Percentiles rank a stretch among this genome's conserved stretches.
Conservation (phyloP, 306 rosid genomes). For the Pterocarpus santalinus region DNA sequence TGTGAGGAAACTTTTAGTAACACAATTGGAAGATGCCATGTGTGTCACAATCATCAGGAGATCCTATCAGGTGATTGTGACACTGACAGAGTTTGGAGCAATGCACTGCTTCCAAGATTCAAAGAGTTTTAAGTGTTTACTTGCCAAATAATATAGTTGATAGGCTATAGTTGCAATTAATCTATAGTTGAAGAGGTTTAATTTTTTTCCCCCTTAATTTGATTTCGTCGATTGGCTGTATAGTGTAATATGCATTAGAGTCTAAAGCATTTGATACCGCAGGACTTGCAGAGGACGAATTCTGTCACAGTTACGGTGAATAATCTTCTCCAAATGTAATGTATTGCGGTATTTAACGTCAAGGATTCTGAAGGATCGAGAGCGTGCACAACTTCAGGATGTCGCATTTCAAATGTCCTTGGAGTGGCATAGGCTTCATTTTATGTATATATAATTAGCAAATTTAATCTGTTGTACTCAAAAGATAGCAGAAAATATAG, state of each 20-base stretch:
- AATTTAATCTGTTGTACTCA: slow-evolving; percentile 50
- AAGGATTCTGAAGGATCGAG: slow-evolving; percentile 42
- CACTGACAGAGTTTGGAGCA: not conserved
- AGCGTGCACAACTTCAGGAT: slow-evolving; percentile 12
- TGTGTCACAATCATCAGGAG: not conserved
- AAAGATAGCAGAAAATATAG: slow-evolving; percentile 56
- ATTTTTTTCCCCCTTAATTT: not conserved
- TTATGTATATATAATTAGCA: slow-evolving; percentile 71
- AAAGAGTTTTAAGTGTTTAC: not conserved
- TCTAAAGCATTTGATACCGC: slow-evolving; percentile 50
- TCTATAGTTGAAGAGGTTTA: slow-evolving; percentile 11
- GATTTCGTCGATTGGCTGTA: not conserved
- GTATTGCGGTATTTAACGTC: slow-evolving; percentile 18
- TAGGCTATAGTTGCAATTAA: slow-evolving; percentile 7
- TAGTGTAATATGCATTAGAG: slow-evolving; percentile 16
- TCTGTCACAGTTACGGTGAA: slow-evolving; percentile 91
- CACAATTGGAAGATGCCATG: not conserved
- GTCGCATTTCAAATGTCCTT: slow-evolving; percentile 42
- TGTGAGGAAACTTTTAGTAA: not conserved
- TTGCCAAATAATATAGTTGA: slow-evolving; percentile 9
- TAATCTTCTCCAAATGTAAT: slow-evolving; percentile 97
- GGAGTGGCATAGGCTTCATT: slow-evolving; percentile 51
- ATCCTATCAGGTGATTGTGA: not conserved
- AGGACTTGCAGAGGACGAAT: slow-evolving; percentile 96
- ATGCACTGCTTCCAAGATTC: not conserved